Evolutionary conservation across 208 protist genomes (phyloP).

Genomic region (Crithidia sp.): DNA sequence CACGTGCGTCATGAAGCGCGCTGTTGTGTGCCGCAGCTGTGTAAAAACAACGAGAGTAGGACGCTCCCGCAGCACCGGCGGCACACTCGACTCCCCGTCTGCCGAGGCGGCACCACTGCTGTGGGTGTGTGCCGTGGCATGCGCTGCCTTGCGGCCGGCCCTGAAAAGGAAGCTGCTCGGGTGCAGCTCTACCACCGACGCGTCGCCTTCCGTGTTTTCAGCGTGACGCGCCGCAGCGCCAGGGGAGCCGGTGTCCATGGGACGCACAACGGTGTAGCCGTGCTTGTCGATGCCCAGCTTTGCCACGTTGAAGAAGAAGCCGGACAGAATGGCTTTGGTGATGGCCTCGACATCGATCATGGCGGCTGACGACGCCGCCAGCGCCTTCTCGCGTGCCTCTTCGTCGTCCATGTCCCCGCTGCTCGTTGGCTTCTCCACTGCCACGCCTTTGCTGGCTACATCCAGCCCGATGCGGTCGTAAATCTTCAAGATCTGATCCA

Average conservation of each 20-base stretch:
- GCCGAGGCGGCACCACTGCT: background rate
- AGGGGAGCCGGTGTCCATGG: constrained; percentile 60
- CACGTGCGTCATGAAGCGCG: constrained; percentile 91
- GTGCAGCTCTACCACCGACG: constrained; percentile 68
- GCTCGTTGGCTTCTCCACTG: background rate
- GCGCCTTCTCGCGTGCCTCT: constrained; percentile 24
- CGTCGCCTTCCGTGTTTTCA: constrained; percentile 25
- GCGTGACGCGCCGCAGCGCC: constrained; percentile 7
- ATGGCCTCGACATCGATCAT: constrained; percentile 65
- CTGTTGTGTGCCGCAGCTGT: constrained; percentile 82
- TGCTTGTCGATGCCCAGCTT: constrained; percentile 77
- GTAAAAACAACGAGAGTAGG: constrained; percentile 86
- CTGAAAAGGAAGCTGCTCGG: constrained; percentile 81
- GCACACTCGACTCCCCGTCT: constrained; percentile 5
- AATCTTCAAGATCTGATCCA: constrained; percentile 88
- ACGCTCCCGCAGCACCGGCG: constrained; percentile 46
- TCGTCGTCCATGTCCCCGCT: background rate
- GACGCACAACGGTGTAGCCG: constrained; percentile 77
- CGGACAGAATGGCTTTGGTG: constrained; percentile 76
- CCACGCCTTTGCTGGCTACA: constrained; percentile 3
- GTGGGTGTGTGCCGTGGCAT: too few species aligned
- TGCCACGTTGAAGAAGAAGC: constrained; percentile 92
- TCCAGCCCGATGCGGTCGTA: constrained; percentile 84
- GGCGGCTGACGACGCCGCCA: background rate
- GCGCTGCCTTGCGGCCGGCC: constrained; percentile 35